Evolutionary conservation across 495 filamentous ascomycete genomes (phyloP).

Genomic region (Monascus purpureus): DNA sequence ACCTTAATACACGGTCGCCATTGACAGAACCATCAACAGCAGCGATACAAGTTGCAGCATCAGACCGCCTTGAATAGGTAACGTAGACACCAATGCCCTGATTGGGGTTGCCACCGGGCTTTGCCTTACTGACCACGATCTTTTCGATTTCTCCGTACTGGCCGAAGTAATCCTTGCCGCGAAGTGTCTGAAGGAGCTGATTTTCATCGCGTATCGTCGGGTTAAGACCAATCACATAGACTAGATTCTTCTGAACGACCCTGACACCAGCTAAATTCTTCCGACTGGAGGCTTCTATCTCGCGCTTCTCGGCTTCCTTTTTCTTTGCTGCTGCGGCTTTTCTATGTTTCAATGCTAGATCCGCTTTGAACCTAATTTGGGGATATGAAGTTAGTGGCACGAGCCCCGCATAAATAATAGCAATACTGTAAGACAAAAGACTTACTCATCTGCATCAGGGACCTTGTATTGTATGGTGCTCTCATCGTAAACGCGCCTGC

Average conservation of each 20-base stretch:
- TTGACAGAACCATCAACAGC: slow-evolving; percentile 89
- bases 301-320: slow-evolving; percentile 88
- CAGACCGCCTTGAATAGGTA: slow-evolving; percentile 77
- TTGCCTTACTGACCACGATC: slow-evolving; percentile 94
- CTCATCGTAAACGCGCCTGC: slow-evolving; percentile 86
- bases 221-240: slow-evolving; percentile 91
- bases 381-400: slow-evolving; percentile 11
- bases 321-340: slow-evolving; percentile 83
- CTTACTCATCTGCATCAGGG: slow-evolving; percentile 82
- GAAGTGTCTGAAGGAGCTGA: slow-evolving; percentile 65
- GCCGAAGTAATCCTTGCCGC: slow-evolving; percentile 85
- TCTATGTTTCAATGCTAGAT: slow-evolving; percentile 77
- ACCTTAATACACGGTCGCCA: slow-evolving; percentile 68
- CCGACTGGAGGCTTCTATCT: slow-evolving; percentile 85
- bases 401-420: neutral
- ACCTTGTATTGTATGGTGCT: slow-evolving; percentile 93
- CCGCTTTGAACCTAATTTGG: slow-evolving; percentile 55
- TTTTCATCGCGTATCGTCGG: slow-evolving; percentile 85
- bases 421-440: slow-evolving; percentile 5
- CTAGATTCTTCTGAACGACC: slow-evolving; percentile 95
- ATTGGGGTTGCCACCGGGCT: slow-evolving; percentile 53
- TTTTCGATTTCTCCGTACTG: slow-evolving; percentile 98
- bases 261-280: slow-evolving; percentile 91
- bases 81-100: slow-evolving; percentile 94
- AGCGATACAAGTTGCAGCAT: slow-evolving; percentile 77